These are phyloP conservation scores for Aspergillus incahuasiensis DNA, from an alignment of 495 filamentous ascomycete species.

Conservation along the genomic window DNA sequence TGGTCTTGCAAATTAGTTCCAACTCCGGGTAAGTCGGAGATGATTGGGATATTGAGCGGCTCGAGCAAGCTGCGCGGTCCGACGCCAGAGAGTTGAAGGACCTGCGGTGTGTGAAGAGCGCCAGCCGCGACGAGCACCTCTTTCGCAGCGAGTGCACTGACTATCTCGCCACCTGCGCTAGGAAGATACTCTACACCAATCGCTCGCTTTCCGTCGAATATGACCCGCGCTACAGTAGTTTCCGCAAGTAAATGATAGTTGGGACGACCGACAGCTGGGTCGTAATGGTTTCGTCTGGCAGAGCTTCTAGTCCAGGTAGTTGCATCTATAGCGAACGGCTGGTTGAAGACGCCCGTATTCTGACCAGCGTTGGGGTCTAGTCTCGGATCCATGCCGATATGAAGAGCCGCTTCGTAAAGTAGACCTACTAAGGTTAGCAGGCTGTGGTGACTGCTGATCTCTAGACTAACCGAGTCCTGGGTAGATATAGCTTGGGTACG, in stretches of 20 bases:
- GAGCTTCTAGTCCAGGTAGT: neutral
- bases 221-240: neutral
- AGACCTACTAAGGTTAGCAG: conserved; percentile 8
- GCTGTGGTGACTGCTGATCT: too few species aligned
- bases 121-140: neutral
- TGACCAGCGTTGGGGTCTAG: too few species aligned
- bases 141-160: neutral
- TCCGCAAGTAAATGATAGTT: neutral
- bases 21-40: neutral
- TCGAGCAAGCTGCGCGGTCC: neutral
- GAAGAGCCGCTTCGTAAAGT: conserved; percentile 3
- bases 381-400: neutral
- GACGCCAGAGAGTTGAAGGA: neutral
- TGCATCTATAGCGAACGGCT: too few species aligned
- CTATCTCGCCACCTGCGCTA: conserved; percentile 3
- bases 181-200: conserved; percentile 3
- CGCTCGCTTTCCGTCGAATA: neutral
- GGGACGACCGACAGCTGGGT: neutral
- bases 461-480: too few species aligned
- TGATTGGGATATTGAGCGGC: neutral
- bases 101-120: neutral
- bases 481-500: too few species aligned
- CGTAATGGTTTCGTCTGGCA: neutral
- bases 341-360: too few species aligned
- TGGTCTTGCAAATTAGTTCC: neutral